Base-by-base conservation (phyloP, 805 yeast species). In the Pichia californica region DNA sequence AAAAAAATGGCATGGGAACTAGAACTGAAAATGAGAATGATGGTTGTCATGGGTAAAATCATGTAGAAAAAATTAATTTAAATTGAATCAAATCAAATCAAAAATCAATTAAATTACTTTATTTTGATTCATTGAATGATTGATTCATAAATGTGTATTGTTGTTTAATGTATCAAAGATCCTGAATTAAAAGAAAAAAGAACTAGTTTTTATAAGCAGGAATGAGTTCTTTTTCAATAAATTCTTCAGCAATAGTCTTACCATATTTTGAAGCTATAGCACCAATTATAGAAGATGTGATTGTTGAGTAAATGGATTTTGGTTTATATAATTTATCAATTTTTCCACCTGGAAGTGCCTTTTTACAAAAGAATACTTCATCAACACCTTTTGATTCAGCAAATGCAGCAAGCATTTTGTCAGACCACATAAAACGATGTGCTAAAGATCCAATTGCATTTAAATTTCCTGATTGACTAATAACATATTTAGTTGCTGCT, bases 221-320 rank as follows among this genome's bases (percentile, higher is more conserved):
- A 20, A 52, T 34, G 11, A 81, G 62, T 58, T 76, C 79, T 33
- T 69, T 71, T 31, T 66, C 62, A 41, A 84, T 73, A 53, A 81
- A 84, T 47, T 68, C 63, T 50, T 73, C 77, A 7, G 88, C 81
- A n/a, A 59, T 71, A 4, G 48, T 51, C 52, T 77, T 73, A 5
- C 93, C 93, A 53, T 80, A 79, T 23, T 71, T 68, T 28, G 77
- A 64, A 29, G 81, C 69, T 40, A 84, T 74, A 3, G 83, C 89
- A 21, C 93, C 93, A 25, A 84, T 63, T 44, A 83, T 63, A 5
- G 91, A 52, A n/a, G 61, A 52, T 1, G 61, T 55, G 23, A 62
- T 52, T 8, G 64, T 58, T n/a, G 63, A 50, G 37, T 50, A 62
- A 29, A 59, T 52, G 28, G 48, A 52, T 44, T 51, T 56, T 31